Percentiles rank a stretch among this genome's conserved stretches.
Conservation (phyloP, 208 protist genomes). For the Leishmania lainsoni region DNA sequence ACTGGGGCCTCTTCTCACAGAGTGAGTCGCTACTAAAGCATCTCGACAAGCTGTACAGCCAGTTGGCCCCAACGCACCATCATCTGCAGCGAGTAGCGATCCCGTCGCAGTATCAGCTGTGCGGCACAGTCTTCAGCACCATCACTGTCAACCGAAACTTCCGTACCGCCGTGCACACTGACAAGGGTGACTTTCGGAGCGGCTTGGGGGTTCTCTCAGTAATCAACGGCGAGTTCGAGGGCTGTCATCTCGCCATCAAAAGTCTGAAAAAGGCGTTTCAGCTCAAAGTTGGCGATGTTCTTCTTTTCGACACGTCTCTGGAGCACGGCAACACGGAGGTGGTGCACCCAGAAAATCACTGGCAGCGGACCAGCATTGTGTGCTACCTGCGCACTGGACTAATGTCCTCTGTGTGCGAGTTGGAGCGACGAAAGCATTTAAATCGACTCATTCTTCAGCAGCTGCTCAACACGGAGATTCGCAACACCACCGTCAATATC, state of each 20-base stretch:
- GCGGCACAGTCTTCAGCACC: constrained; percentile 90
- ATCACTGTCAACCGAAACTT: constrained; percentile 92
- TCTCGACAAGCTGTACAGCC: constrained; percentile 75
- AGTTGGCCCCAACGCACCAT: constrained; percentile 69
- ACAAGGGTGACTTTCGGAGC: constrained; percentile 86
- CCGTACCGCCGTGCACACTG: constrained; percentile 86
- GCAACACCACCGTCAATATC: constrained; percentile 61
- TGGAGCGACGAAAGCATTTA: constrained; percentile 69
- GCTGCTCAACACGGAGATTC: constrained; percentile 26
- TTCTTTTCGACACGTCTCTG: constrained; percentile 89
- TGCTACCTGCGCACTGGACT: constrained; percentile 87
- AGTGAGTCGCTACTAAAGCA: constrained; percentile 53
- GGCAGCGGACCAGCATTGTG: constrained; percentile 81
- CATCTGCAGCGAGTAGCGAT: constrained; percentile 78
- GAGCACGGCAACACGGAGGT: constrained; percentile 92
- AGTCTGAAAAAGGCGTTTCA: constrained; percentile 69
- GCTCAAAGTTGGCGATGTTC: constrained; percentile 79
- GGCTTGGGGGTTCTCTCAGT: constrained; percentile 81
- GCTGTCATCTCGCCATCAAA: constrained; percentile 90
- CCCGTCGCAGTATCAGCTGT: constrained; percentile 72
- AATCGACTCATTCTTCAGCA: constrained; percentile 46
- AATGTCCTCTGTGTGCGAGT: constrained; percentile 75
- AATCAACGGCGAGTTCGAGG: constrained; percentile 83
- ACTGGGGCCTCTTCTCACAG: constrained; percentile 56
- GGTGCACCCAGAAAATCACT: constrained; percentile 38